Evolutionary conservation across 1,284 basidiomycete genomes (phyloP).

Genomic region (Pseudozyma flocculosa): DNA sequence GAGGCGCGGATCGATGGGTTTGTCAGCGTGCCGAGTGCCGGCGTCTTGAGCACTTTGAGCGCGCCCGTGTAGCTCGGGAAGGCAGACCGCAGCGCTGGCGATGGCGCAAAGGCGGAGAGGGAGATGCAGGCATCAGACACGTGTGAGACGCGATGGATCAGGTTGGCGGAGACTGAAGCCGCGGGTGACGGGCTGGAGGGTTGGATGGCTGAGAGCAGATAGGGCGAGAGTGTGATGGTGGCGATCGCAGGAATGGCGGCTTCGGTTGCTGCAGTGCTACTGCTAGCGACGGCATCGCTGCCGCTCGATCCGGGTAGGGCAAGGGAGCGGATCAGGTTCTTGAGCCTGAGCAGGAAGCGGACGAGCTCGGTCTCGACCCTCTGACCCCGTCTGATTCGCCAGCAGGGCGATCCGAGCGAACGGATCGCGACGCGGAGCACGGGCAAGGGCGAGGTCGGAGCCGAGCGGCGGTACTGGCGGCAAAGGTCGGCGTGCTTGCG

Average conservation of each 20-base stretch:
- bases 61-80: constrained; percentile 47
- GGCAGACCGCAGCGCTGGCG: constrained; percentile 25
- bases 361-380: constrained; percentile 10
- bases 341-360: constrained; percentile 44
- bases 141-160: constrained; percentile 36
- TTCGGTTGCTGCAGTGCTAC: not conserved
- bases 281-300: too few species aligned
- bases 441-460: constrained; percentile 12
- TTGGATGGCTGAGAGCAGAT: constrained; percentile 7
- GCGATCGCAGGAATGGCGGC: constrained; percentile 34
- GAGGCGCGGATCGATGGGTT: constrained; percentile 41
- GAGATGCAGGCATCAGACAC: constrained; percentile 37
- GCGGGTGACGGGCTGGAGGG: not conserved
- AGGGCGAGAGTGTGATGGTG: constrained; percentile 28
- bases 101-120: constrained; percentile 38
- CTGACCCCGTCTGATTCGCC: constrained; percentile 19
- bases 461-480: not conserved
- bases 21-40: constrained; percentile 39
- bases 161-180: constrained; percentile 5
- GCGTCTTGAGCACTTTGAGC: constrained; percentile 43
- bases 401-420: constrained; percentile 39
- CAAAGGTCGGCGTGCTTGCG: not conserved
- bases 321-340: constrained; percentile 30
- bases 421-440: constrained; percentile 43
- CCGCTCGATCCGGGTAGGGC: too few species aligned